A percentile compares a stretch with the other conserved stretches of the same genome.
Conservation (phyloP, 257 asterid genomes). For the Hygrophila difformis region DNA sequence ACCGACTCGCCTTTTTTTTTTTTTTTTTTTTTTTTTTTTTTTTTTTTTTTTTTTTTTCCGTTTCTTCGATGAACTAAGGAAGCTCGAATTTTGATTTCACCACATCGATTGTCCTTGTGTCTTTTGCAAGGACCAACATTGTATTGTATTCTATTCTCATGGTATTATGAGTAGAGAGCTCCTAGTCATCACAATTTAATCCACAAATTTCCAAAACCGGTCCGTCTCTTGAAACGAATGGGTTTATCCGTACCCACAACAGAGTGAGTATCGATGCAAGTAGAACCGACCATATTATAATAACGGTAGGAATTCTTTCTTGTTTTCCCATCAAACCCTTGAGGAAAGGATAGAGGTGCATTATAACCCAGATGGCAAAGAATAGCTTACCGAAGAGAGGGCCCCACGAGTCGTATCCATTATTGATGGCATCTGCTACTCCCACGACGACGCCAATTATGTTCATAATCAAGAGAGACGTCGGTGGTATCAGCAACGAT, state of each 20-base stretch:
- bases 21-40: too few species aligned
- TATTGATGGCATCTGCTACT: slow-evolving; percentile 45
- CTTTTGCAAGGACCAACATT: too few species aligned
- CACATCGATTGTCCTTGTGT: too few species aligned
- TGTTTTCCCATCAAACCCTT: slow-evolving; percentile 53
- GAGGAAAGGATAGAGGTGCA: slow-evolving; percentile 64
- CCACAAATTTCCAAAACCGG: slow-evolving; percentile 56
- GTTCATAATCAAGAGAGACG: slow-evolving; percentile 42
- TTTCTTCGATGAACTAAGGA: too few species aligned
- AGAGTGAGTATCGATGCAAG: slow-evolving; percentile 50
- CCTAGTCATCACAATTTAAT: slow-evolving; percentile 37
- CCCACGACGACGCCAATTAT: slow-evolving; percentile 49
- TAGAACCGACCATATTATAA: slow-evolving; percentile 56
- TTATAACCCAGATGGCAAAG: slow-evolving; percentile 55
- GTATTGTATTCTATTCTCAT: too few species aligned
- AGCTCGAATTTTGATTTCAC: too few species aligned
- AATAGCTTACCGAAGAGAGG: slow-evolving; percentile 50
- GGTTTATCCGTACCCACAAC: slow-evolving; percentile 55
- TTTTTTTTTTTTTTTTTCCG: too few species aligned
- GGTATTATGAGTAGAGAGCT: too few species aligned
- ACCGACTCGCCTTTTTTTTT: too few species aligned
- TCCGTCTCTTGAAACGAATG: slow-evolving; percentile 54
- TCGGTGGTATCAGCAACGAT: slow-evolving; percentile 45
- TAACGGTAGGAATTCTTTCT: slow-evolving; percentile 44
- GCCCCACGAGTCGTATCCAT: slow-evolving; percentile 68